Evolutionary conservation across 495 filamentous ascomycete species (phyloP).

Genomic region (Cetradonia linearis): DNA sequence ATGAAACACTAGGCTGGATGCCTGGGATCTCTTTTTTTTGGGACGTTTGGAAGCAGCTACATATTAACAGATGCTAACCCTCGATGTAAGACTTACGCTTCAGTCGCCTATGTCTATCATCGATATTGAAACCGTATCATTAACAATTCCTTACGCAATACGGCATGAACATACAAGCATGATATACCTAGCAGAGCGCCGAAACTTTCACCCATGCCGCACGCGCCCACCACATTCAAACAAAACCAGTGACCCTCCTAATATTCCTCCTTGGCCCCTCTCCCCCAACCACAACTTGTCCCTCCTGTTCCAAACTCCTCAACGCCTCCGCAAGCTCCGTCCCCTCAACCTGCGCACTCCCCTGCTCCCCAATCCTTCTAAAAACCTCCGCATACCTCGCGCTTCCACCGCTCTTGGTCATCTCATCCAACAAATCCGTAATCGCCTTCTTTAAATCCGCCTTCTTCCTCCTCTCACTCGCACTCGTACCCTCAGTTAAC

Average conservation of each 20-base stretch:
- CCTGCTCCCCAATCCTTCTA: constrained; percentile 61
- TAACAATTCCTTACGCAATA: not conserved
- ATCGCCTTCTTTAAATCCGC: constrained; percentile 78
- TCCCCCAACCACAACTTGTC: constrained; percentile 66
- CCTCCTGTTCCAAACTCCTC: constrained; percentile 72
- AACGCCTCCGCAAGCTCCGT: constrained; percentile 75
- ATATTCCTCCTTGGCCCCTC: constrained; percentile 78
- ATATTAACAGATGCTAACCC: not conserved
- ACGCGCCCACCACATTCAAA: constrained; percentile 1
- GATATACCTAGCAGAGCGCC: not conserved
- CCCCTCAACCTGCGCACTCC: constrained; percentile 60
- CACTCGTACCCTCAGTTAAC: constrained; percentile 81
- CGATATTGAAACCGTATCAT: not conserved
- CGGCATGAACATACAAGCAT: not conserved
- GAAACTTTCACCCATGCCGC: not conserved
- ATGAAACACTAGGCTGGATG: too few species aligned
- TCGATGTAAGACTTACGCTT: not conserved
- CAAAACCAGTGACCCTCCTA: constrained; percentile 55
- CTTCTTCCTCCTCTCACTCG: constrained; percentile 67
- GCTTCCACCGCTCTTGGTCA: constrained; percentile 47
- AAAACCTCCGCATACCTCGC: constrained; percentile 72
- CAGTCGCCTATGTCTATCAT: not conserved
- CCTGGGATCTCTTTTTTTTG: too few species aligned
- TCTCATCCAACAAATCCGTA: constrained; percentile 64
- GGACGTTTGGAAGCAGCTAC: too few species aligned